Evolutionary conservation across 1,284 basidiomycete species (phyloP), one percentile per base, ranked within the genome.

Genomic region (Rhodotorula sp.): DNA sequence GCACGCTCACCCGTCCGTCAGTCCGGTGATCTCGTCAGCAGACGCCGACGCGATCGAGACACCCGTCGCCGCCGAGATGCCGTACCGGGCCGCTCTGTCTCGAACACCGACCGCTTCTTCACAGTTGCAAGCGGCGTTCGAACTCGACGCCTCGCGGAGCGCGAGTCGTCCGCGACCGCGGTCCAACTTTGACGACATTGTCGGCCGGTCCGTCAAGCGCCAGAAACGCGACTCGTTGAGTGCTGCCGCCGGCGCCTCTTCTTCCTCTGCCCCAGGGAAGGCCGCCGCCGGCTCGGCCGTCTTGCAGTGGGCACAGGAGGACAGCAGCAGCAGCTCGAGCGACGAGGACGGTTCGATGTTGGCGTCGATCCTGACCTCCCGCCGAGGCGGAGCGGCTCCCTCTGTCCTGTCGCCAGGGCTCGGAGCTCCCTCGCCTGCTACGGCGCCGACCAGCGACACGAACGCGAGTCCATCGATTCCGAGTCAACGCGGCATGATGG

Each of bases 401-500:
- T 26, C 42, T 24, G 46, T 14, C 26, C 30, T 12, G 20, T 65
- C 57, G 57, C 57, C 64, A 10, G 49, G 37, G 6, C 26, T 45
- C 3, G 26, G 26, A 4, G 24, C 37, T 1, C 54, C 54, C 24
- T 48, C 54, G 29, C 29, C 53, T 3, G 42, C 46, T 14, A 29
- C 59, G n/a, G 59, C 59, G 48, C 49, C 22, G 26, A 67, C 60
- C 46, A 42, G 56, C 46, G 62, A 62, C 5, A 33, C 55, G 30
- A 46, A 56, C 24, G 62, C 62, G n/a, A 57, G 62, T n/a, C 54
- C 54, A 45, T 64, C 62, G 18, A 51, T 53, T 15, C 58, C 58
- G 33, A 59, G 67, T 6, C 62, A 61, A 53, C 44, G 70, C 46
- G 73, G 73, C 17, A 69, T 69, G 67, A 73, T 75, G 71, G 74